Evolutionary conservation across 352 stramenopile genomes (phyloP).

Genomic region (Phytophthora boehmeriae): DNA sequence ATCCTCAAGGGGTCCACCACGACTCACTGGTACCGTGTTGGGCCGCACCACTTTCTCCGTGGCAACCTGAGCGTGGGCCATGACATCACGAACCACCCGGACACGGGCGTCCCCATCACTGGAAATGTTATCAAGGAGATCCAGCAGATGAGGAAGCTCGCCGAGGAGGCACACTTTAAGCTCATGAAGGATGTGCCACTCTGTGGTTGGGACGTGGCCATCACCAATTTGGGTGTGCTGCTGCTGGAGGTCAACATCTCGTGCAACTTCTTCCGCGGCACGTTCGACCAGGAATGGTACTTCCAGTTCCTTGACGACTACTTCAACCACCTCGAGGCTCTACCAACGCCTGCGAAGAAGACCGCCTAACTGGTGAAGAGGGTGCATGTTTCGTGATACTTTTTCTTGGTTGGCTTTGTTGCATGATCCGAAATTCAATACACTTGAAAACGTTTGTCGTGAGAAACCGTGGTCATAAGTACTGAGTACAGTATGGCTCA

Average conservation of each 20-base stretch:
- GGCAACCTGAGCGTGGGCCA: conserved; percentile 85
- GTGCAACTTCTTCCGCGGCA: conserved; percentile 95
- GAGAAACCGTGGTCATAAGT: too few relatives aligned
- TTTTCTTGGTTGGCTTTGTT: conserved; percentile 6
- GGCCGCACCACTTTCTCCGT: conserved; percentile 70
- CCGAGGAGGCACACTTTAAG: conserved; percentile 87
- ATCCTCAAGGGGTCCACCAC: conserved; percentile 96
- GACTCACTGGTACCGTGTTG: conserved; percentile 96
- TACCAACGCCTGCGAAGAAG: conserved; percentile 61
- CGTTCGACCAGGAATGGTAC: conserved; percentile 89
- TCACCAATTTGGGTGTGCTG: conserved; percentile 90
- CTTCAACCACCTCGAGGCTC: conserved; percentile 75
- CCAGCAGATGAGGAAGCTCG: conserved; percentile 83
- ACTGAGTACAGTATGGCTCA: too few relatives aligned
- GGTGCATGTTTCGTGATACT: not conserved
- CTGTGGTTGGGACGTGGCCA: conserved; percentile 93
- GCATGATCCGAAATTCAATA: too few relatives aligned
- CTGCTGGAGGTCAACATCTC: conserved; percentile 93
- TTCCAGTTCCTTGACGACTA: conserved; percentile 89
- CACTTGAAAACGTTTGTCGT: too few relatives aligned
- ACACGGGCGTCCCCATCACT: conserved; percentile 87
- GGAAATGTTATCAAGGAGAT: conserved; percentile 91
- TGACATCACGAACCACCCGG: conserved; percentile 89
- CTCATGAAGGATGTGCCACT: conserved; percentile 93
- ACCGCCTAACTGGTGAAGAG: conserved; percentile 23